These are phyloP conservation scores for Mrakiaceae sp. DNA, from an alignment of 1,284 basidiomycete species.

Conservation along the genomic window DNA sequence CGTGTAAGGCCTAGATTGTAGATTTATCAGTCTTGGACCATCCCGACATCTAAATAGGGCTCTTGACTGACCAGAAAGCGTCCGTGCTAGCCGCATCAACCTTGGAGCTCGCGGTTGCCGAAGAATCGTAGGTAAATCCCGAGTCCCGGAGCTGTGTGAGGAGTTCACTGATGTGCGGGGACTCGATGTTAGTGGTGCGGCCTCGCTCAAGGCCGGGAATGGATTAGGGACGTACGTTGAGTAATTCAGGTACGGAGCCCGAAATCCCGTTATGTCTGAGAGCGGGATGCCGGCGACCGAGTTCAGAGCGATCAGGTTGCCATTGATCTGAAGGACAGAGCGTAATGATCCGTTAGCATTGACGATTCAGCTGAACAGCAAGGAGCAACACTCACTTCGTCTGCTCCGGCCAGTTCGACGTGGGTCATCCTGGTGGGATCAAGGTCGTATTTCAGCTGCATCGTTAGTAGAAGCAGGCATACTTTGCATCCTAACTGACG, in stretches of 20 bases:
- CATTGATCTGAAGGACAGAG: conserved; percentile 47
- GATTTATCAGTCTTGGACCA: conserved; percentile 23
- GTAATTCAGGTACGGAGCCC: conserved; percentile 52
- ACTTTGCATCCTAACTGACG: conserved; percentile 38
- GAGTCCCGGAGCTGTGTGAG: conserved; percentile 46
- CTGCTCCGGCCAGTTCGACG: conserved; percentile 47
- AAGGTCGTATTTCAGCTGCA: conserved; percentile 11
- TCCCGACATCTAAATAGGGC: neutral
- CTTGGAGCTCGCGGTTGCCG: conserved; percentile 51
- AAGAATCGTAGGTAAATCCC: conserved; percentile 66
- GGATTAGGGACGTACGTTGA: conserved; percentile 28
- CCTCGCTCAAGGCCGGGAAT: conserved; percentile 6
- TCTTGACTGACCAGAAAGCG: conserved; percentile 43
- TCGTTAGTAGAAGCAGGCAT: neutral
- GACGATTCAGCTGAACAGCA: neutral
- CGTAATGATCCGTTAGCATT: neutral
- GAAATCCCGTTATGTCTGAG: conserved; percentile 38
- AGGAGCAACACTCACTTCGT: conserved; percentile 2
- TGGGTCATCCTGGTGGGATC: conserved; percentile 58
- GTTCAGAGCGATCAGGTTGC: conserved; percentile 68
- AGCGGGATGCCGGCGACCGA: conserved; percentile 66
- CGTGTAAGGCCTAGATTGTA: conserved; percentile 46
- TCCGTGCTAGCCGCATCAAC: conserved; percentile 58
- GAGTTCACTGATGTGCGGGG: conserved; percentile 36
- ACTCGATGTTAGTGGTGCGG: neutral